These are phyloP conservation scores for Solidago caesia DNA, from an alignment of 129 eudicot genomes.

Conservation along the genomic window DNA sequence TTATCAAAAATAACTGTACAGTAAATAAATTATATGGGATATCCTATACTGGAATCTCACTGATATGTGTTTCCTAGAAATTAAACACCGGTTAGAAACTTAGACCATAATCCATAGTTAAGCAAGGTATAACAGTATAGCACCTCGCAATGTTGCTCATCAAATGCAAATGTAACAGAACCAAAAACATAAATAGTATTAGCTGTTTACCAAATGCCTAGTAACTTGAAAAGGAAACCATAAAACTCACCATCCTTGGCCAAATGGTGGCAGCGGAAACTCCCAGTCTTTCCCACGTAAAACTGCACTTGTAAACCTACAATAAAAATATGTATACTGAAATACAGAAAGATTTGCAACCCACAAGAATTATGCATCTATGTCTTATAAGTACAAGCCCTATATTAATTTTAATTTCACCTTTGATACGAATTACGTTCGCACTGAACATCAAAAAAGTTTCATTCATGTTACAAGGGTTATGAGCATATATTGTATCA, in stretches of 20 bases:
- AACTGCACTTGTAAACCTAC: slow-evolving; percentile 93
- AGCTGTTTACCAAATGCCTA: slow-evolving; percentile 5
- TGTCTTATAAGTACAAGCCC: slow-evolving; percentile 6
- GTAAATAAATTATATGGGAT: not conserved
- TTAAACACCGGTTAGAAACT: not conserved
- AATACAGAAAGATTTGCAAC: slow-evolving; percentile 3
- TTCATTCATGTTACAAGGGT: too few relatives aligned
- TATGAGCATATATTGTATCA: too few relatives aligned
- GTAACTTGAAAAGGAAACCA: slow-evolving; percentile 3
- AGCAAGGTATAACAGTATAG: slow-evolving; percentile 10
- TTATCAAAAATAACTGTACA: too few relatives aligned
- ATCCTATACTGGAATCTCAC: not conserved
- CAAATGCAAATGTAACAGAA: slow-evolving; percentile 21
- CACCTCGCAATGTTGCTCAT: slow-evolving; percentile 15
- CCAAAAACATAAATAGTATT: slow-evolving; percentile 4
- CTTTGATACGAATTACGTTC: too few relatives aligned
- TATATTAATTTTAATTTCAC: too few relatives aligned
- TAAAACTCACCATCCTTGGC: slow-evolving; percentile 87
- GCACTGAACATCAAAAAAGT: too few relatives aligned
- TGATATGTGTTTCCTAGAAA: slow-evolving; percentile 2
- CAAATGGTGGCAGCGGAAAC: slow-evolving; percentile 93
- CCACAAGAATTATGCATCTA: not conserved
- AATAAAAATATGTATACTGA: slow-evolving; percentile 6
- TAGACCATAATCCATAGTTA: slow-evolving; percentile 7
- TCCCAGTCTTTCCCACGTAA: slow-evolving; percentile 88